Evolutionary conservation across 495 filamentous ascomycete species (phyloP), one percentile per base, ranked within the genome.

Genomic region (Talaromyces ruber): DNA sequence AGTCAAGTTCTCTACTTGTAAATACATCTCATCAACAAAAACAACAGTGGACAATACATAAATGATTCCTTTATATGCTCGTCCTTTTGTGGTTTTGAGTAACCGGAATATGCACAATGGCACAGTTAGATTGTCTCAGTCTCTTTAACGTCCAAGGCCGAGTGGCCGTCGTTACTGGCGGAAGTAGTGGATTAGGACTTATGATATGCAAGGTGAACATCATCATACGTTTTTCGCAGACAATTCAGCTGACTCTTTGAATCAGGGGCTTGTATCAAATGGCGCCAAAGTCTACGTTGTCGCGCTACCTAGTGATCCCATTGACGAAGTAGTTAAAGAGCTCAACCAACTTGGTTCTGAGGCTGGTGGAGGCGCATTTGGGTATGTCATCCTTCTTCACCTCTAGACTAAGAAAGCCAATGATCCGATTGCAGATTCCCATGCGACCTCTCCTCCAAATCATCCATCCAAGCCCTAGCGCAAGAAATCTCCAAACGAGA

Each of bases 271-370:
- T 3, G 74, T 79, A 4, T 34, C 61, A 9, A 79, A 79, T 58
- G 77, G 77, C 4, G 74, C 74, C 37, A 78, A 71, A 52, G 77
- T 79, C 0, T 78, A 77, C 60, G 55, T 77, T 2, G 69, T 73
- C 11, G 70, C 70, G 12, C 61, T 79, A 12, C 67, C 68, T 24
- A 68, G 62, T 24, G 76, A 77, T 53, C 69, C 74, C 16, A 73
- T 77, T 22, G 58, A 62, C 1, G 66, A 74, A 37, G 70, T 57
- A 12, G 72, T 73, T 8, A 18, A 59, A 2, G 69, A 72, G n/a
- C 61, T 79, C 29, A 74, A 74, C 28, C 51, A 62, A 0, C 50
- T 76, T 5, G 75, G 72, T 7, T 62, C 55, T 2, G 52, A 58
- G 26, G 63, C 67, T 24, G 72, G 75, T 45, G 75, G 76, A 8